phyloP scores from a whole-genome alignment of 495 filamentous ascomycete species.

The Aspergillus ostianus region DNA sequence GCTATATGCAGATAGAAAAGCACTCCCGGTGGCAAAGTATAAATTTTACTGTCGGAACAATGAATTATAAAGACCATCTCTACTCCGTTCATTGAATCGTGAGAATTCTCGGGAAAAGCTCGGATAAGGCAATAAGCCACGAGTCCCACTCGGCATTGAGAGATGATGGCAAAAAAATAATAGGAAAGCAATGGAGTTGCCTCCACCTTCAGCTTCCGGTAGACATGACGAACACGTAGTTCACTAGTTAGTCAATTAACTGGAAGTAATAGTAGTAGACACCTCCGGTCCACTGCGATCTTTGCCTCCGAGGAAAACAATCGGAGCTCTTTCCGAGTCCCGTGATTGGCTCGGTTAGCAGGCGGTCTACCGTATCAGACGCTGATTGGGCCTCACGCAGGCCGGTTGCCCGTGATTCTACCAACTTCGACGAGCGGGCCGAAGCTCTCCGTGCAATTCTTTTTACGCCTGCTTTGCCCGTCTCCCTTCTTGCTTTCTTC shows the following conservation, averaged over 20 bases:
- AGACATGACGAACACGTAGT: too few species aligned
- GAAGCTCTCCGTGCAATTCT: conserved; percentile 51
- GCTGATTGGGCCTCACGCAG: conserved; percentile 9
- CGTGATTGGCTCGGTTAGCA: conserved; percentile 25
- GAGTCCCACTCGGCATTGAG: neutral
- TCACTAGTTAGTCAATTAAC: too few species aligned
- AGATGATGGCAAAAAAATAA: neutral
- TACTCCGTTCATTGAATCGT: neutral
- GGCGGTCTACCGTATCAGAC: conserved; percentile 15
- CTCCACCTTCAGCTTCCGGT: too few species aligned
- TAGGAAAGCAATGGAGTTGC: too few species aligned
- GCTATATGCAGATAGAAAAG: too few species aligned
- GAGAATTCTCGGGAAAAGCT: neutral
- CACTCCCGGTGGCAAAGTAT: too few species aligned
- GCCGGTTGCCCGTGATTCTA: conserved; percentile 33
- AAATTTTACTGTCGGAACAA: too few species aligned
- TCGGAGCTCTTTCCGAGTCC: neutral
- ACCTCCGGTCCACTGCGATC: neutral
- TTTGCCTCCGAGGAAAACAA: neutral
- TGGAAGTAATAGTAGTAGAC: too few species aligned
- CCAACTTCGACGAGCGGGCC: conserved; percentile 40
- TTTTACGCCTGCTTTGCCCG: conserved; percentile 41
- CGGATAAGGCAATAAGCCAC: neutral
- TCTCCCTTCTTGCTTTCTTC: conserved; percentile 27
- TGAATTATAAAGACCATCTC: too few species aligned